These are phyloP conservation scores for Crithidia expoeki DNA, from an alignment of 208 protist genomes.

Conservation along the genomic window DNA sequence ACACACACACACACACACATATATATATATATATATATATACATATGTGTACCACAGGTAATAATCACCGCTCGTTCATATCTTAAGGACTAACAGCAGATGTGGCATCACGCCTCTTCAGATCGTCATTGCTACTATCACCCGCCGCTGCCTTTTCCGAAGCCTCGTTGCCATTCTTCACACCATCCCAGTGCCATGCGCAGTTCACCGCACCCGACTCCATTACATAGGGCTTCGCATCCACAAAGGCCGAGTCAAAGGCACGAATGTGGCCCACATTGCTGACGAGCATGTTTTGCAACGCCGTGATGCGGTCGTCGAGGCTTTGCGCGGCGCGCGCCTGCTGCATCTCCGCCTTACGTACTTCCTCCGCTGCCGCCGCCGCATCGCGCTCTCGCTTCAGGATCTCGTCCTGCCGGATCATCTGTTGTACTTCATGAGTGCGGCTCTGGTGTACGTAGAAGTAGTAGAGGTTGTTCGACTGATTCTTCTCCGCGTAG, in stretches of 20 bases:
- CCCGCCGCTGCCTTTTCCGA: not conserved
- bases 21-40: not conserved
- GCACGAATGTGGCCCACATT: conserved; percentile 71
- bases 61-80: not conserved
- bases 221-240: conserved; percentile 68
- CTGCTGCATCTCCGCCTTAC: conserved; percentile 8
- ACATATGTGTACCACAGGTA: not conserved
- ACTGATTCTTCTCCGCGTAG: conserved; percentile 92
- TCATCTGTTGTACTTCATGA: conserved; percentile 85
- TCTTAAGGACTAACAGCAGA: not conserved
- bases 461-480: conserved; percentile 89
- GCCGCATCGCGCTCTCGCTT: conserved; percentile 59
- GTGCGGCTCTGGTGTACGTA: conserved; percentile 84
- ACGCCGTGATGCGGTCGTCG: conserved; percentile 63
- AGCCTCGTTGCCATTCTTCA: not conserved
- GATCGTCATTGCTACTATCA: not conserved
- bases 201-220: conserved; percentile 74
- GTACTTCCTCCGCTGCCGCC: conserved; percentile 27
- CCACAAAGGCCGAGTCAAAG: conserved; percentile 69
- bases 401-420: conserved; percentile 61
- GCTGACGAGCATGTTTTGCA: conserved; percentile 64
- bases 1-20: not conserved
- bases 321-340: conserved; percentile 33
- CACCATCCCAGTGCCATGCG: conserved; percentile 65
- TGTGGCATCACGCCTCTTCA: not conserved